phyloP scores from a whole-genome alignment of 176 grass and related monocot genomes.

The Triticum aestivum region DNA sequence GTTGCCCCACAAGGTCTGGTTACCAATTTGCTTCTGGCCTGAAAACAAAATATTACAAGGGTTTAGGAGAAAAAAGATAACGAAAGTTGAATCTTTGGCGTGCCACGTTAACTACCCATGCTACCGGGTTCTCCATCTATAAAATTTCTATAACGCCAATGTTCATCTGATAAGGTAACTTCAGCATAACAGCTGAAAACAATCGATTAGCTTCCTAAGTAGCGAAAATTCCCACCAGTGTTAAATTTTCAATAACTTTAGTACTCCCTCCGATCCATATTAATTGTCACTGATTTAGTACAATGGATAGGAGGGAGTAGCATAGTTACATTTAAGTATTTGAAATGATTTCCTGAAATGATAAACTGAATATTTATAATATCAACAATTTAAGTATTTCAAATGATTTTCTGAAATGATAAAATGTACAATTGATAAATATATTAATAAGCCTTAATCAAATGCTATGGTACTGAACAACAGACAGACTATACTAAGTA shows the following conservation, averaged over 20 bases:
- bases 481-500: neutral
- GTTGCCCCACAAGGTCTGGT: slow-evolving; percentile 59
- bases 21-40: slow-evolving; percentile 47
- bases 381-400: neutral
- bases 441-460: neutral
- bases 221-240: neutral
- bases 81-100: neutral
- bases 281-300: no score
- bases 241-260: neutral
- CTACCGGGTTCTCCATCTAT: neutral
- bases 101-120: neutral
- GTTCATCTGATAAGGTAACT: neutral
- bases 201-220: neutral
- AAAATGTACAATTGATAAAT: neutral
- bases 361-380: neutral
- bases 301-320: no score
- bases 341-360: neutral
- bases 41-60: slow-evolving; percentile 22
- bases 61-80: neutral
- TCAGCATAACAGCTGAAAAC: neutral
- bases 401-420: neutral
- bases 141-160: neutral
- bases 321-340: neutral
- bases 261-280: no score
- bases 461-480: slow-evolving; percentile 7